Evolutionary conservation across 352 stramenopile genomes (phyloP).

Genomic region (Hyaloperonospora arabidopsidis): DNA sequence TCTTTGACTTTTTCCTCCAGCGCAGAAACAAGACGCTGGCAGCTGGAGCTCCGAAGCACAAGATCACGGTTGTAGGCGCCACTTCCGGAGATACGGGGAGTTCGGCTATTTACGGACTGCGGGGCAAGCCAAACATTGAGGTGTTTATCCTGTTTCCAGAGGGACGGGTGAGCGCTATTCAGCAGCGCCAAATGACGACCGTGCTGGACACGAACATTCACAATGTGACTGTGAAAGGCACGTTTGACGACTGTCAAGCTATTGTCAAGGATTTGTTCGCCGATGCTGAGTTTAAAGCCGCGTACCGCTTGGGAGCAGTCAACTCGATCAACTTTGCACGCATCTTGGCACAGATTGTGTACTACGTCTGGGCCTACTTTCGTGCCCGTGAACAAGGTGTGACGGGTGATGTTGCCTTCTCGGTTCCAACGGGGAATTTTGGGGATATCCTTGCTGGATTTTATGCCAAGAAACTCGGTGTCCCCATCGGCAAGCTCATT

Average conservation of each 20-base stretch:
- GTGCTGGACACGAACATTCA: constrained; percentile 97
- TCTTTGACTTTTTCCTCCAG: constrained; percentile 98
- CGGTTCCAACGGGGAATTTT: constrained; percentile 98
- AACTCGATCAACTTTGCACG: constrained; percentile 99
- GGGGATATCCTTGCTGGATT: constrained; percentile 97
- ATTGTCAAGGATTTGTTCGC: constrained; percentile 98
- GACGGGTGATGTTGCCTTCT: constrained; percentile 85
- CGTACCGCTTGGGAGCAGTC: constrained; percentile 92
- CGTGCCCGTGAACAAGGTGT: constrained; percentile 63
- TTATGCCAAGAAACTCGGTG: constrained; percentile 90
- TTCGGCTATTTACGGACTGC: constrained; percentile 96
- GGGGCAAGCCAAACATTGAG: constrained; percentile 95
- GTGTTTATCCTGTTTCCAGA: constrained; percentile 98
- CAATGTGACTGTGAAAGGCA: constrained; percentile 91
- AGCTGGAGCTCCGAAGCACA: constrained; percentile 40
- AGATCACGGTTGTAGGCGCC: constrained; percentile 94
- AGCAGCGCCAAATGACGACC: constrained; percentile 99
- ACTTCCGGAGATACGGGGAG: constrained; percentile 97
- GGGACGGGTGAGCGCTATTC: constrained; percentile 93
- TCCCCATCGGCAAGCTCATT: constrained; percentile 93
- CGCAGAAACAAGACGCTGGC: constrained; percentile 75
- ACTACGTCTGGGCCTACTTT: constrained; percentile 99
- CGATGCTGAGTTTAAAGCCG: constrained; percentile 88
- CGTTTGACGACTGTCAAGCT: constrained; percentile 99
- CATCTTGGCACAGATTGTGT: constrained; percentile 98